Percentiles rank a stretch among this genome's conserved stretches.
These are phyloP conservation scores for Sclerotinia nivalis DNA, from an alignment of 2,329 filamentous ascomycete species.

Conservation along the genomic window DNA sequence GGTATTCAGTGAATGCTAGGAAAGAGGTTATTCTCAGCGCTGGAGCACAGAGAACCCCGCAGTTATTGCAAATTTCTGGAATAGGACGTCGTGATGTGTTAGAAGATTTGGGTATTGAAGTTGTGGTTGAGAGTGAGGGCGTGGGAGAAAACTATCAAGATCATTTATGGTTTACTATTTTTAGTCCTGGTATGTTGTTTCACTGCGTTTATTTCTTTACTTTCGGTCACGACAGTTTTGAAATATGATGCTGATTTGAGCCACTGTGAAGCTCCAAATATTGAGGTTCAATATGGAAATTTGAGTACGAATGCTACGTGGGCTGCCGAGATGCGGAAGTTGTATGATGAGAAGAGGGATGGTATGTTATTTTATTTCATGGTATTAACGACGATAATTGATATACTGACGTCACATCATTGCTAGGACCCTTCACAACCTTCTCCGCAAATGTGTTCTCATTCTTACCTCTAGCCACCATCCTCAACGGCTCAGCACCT, in stretches of 20 bases:
- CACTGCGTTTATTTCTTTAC: no score
- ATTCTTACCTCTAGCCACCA: conserved; percentile 15
- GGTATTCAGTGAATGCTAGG: conserved; percentile 27
- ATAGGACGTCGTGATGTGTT: conserved; percentile 50
- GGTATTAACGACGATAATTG: accelerated
- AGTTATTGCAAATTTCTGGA: conserved; percentile 54
- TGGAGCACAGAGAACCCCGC: conserved; percentile 53
- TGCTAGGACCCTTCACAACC: conserved; percentile 20
- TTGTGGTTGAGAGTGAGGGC: conserved; percentile 48
- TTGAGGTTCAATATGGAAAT: conserved; percentile 14
- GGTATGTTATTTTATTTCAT: background rate
- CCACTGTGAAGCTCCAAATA: background rate
- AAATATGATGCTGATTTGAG: background rate
- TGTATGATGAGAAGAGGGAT: conserved; percentile 21
- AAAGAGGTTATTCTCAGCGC: conserved; percentile 52
- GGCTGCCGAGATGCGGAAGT: conserved; percentile 15
- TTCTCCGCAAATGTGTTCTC: conserved; percentile 4
- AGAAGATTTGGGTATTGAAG: conserved; percentile 45
- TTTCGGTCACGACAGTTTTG: background rate
- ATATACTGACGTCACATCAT: background rate
- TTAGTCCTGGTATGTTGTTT: background rate
- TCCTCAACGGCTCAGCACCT: background rate
- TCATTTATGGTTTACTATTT: conserved; percentile 31
- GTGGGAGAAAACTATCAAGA: conserved; percentile 56
- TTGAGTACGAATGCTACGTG: conserved; percentile 22